phyloP scores from a whole-genome alignment of 345 rosid genomes.

The Linum tenue region DNA sequence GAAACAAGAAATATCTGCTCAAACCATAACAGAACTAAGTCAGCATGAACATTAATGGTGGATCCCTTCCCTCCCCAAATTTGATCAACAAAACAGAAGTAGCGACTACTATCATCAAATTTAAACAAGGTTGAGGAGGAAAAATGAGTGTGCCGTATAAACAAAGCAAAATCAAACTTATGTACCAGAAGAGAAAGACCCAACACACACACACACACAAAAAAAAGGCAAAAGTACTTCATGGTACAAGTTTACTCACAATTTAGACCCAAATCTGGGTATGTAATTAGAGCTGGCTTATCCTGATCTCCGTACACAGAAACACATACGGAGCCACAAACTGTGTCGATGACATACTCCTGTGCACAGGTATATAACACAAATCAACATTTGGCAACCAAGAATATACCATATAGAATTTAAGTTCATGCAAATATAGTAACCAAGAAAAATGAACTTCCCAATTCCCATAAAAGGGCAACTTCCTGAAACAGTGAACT shows the following conservation, averaged over 20 bases:
- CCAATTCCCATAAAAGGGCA: no score
- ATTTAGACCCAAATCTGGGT: slow-evolving; percentile 86
- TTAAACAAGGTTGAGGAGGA: no score
- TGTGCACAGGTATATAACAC: slow-evolving; percentile 17
- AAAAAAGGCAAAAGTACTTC: not conserved
- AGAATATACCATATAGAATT: no score
- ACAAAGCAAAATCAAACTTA: not conserved
- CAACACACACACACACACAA: no score
- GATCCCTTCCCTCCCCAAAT: no score
- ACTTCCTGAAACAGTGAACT: not conserved
- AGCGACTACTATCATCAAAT: not conserved
- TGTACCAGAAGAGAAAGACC: no score
- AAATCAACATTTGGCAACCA: no score
- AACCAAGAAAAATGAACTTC: no score
- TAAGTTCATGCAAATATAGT: not conserved
- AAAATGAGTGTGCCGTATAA: not conserved
- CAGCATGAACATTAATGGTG: slow-evolving; percentile 1
- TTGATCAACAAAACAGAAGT: not conserved
- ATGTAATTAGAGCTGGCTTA: slow-evolving; percentile 89
- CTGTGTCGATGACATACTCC: slow-evolving; percentile 69
- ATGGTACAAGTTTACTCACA: slow-evolving; percentile 32
- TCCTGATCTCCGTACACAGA: slow-evolving; percentile 86
- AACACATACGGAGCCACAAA: slow-evolving; percentile 58
- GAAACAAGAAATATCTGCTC: slow-evolving; percentile 76
- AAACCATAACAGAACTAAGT: slow-evolving; percentile 11